Evolutionary conservation across 495 filamentous ascomycete species (phyloP), one percentile per base, ranked within the genome.

Genomic region (Neurospora sp.): DNA sequence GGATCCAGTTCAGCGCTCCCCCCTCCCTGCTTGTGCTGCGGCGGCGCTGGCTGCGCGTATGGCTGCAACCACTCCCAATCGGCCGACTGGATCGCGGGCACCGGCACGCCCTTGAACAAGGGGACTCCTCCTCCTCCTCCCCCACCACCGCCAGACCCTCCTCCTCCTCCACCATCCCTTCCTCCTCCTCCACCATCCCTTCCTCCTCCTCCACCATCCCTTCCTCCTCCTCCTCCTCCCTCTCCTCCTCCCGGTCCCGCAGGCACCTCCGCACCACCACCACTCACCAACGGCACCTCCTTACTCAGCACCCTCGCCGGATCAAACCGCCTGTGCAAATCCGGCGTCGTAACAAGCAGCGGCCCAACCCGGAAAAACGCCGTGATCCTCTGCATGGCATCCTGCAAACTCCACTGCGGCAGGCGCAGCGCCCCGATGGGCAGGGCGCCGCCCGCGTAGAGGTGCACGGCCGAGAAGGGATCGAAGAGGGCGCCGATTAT

Each of bases 61-160:
- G 85, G 84, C 80, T 87, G 82, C 44, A 87, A 69, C 85, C 85
- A 87, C 2, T 69, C 73, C 85, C 85, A 87, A 5, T 81, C 74
- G 1, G 72, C 79, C 0, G 46, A 22, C 22, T 22, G 22, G 22
- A 22, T 22, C 22, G 22, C 22, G 22, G 22, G 22, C 22, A 22
- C 22, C 22, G 22, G 22, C 22, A 22, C 22, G 22, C 22, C 22
- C 22, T 22, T 22, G 22, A 22, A 22, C 22, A 22, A 22, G 22
- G 22, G 22, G 22, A 22, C 22, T 22, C 22, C 22, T 22, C 22
- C 22, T 22, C 22, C 22, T 22, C 22, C 22, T 22, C 22, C 22
- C 22, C 22, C 22, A 22, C 22, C 22, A 22, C 22, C 22, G 22
- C 22, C 22, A 22, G 22, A 22, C 22, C 22, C 22, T 22, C 22